Percentiles rank a stretch among this genome's conserved stretches.
phyloP scores from a whole-genome alignment of 2,329 filamentous ascomycete genomes.

The Botrytis squamosa region DNA sequence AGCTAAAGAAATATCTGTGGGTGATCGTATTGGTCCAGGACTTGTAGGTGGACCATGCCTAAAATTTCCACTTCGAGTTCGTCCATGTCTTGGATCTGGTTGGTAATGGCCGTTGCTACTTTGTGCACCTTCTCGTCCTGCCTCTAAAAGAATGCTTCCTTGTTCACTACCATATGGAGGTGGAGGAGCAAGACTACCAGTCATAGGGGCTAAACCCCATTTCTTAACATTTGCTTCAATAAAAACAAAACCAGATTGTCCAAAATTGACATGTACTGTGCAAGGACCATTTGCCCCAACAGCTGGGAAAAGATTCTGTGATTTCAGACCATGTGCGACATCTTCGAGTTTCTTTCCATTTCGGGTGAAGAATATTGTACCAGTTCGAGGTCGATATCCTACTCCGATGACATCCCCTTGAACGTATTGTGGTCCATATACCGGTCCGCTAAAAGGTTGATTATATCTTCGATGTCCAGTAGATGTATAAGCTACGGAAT shows the following conservation, averaged over 20 bases:
- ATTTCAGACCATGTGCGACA: slow-evolving; percentile 86
- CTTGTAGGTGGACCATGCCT: slow-evolving; percentile 72
- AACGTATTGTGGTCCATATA: slow-evolving; percentile 79
- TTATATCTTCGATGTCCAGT: slow-evolving; percentile 85
- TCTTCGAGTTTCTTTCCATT: slow-evolving; percentile 98
- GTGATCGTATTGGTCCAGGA: slow-evolving; percentile 84
- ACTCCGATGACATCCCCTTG: slow-evolving; percentile 96
- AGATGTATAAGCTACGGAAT: slow-evolving; percentile 88
- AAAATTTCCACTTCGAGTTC: slow-evolving; percentile 76
- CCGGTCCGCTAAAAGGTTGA: slow-evolving; percentile 79
- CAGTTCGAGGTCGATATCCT: slow-evolving; percentile 90
- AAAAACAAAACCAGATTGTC: slow-evolving; percentile 96
- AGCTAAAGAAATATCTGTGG: slow-evolving; percentile 93
- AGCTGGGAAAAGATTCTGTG: slow-evolving; percentile 96
- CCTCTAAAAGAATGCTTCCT: slow-evolving; percentile 90
- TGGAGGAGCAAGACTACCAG: slow-evolving; percentile 88
- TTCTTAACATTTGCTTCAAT: slow-evolving; percentile 99
- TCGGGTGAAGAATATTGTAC: slow-evolving; percentile 95
- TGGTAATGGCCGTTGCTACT: slow-evolving; percentile 45
- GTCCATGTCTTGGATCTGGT: slow-evolving; percentile 56
- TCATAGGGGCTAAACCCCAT: slow-evolving; percentile 96
- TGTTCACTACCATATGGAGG: slow-evolving; percentile 97
- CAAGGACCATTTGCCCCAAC: slow-evolving; percentile 95
- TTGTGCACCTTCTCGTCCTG: slow-evolving; percentile 59
- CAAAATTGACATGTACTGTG: slow-evolving; percentile 93